Base-by-base conservation (phyloP, 169 alveolate genomes). In the Plasmodium adleri region DNA sequence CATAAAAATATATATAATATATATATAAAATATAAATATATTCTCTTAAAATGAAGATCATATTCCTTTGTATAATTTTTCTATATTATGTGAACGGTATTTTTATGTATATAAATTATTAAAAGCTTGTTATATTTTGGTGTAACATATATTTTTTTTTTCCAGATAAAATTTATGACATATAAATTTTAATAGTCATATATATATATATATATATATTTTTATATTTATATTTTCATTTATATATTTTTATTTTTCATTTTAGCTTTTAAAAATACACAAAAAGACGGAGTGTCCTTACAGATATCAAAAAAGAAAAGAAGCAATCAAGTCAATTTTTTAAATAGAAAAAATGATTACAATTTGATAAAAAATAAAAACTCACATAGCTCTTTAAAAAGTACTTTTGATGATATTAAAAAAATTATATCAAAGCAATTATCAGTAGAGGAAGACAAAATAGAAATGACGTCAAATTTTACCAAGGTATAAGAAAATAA, bases 381-480 rank as follows among this genome's bases (percentile, higher is more conserved):
- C 4, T 15, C 32, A 32, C 1, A n/a, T 22, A 67, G 8, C n/a
- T 80, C 74, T 13, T 60, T 80, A 28, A 71, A 72, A 32, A 56
- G 83, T 47, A 67, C 83, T 22, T 66, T 50, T 22, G 83, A 80
- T 45, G 90, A 80, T 9, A 22, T 80, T n/a, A 80, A 80, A 26
- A 15, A 68, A 32, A 47, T 80, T 5, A 80, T 67, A 50, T 66
- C 90, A 10, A 80, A 80, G 62, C 90, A 80, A n/a, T 47, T 80
- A 15, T 80, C 90, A 13, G 90, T 80, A 24, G 90, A 80, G 32
- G 90, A 80, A n/a, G 90, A 80, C 39, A 80, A 80, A 67, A 80
- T 80, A 43, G 4, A 64, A 56, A 20, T 20, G 24, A 71, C 26
- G 5, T 80, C 90, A 24, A 80, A 56, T 49, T 80, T 80, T 56